phyloP scores from a whole-genome alignment of 192 early-diverging fungal genomes.

The Lobosporangium transversale region DNA sequence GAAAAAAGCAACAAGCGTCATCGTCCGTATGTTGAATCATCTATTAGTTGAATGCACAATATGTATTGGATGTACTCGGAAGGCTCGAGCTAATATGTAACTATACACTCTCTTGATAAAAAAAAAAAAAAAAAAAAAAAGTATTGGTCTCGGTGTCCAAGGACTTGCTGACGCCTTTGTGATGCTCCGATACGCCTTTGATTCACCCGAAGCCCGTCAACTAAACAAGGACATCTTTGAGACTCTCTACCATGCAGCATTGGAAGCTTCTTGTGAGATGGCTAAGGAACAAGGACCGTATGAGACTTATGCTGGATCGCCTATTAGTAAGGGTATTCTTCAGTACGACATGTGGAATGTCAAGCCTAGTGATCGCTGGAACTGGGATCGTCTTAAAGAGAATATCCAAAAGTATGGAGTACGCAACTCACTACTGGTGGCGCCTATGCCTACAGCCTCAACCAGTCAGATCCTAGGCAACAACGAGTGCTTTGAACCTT shows the following conservation, averaged over 20 bases:
- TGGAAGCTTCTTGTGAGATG: constrained; percentile 92
- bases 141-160: constrained; percentile 38
- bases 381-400: constrained; percentile 85
- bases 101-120: too few species aligned
- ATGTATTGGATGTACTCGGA: too few species aligned
- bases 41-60: too few species aligned
- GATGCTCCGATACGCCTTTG: constrained; percentile 92
- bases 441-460: constrained; percentile 96
- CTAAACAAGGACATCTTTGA: constrained; percentile 94
- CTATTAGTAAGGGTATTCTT: constrained; percentile 84
- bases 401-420: constrained; percentile 84
- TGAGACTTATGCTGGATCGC: constrained; percentile 86
- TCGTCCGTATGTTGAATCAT: constrained; percentile 73
- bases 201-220: constrained; percentile 80
- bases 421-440: constrained; percentile 91
- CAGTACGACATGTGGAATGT: constrained; percentile 95
- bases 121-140: constrained; percentile 11
- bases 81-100: too few species aligned
- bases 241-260: constrained; percentile 91
- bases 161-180: constrained; percentile 97
- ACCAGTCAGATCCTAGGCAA: constrained; percentile 96
- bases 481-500: constrained; percentile 96
- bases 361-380: constrained; percentile 79
- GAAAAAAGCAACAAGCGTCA: constrained; percentile 90
- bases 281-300: constrained; percentile 82